Conservation (phyloP, 148 eudicot genomes). For the Cornus suecica region DNA sequence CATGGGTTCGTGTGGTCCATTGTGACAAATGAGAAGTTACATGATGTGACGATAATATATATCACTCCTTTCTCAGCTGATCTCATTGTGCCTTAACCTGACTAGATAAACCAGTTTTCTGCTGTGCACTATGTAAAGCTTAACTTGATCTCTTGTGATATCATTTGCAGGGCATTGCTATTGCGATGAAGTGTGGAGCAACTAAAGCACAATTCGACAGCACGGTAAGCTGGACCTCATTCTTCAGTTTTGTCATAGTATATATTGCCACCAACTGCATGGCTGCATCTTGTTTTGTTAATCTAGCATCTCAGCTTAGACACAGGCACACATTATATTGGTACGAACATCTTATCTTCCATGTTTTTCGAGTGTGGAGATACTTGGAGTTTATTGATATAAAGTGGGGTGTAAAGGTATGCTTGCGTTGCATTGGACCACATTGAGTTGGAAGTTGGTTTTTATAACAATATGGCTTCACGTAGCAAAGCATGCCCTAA, state of each 20-base stretch:
- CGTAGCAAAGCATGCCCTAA: neutral
- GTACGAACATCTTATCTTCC: neutral
- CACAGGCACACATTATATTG: neutral
- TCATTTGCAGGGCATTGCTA: slow-evolving; percentile 74
- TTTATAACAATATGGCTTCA: neutral
- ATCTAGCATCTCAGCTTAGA: neutral
- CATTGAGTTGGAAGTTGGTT: neutral
- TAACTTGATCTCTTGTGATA: neutral
- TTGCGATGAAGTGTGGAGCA: slow-evolving; percentile 98
- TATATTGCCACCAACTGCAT: neutral
- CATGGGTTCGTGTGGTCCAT: too few relatives aligned
- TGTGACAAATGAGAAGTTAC: too few relatives aligned
- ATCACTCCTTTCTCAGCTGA: too few relatives aligned
- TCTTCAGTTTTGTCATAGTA: neutral
- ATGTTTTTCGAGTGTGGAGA: neutral
- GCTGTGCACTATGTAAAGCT: too few relatives aligned
- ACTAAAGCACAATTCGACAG: slow-evolving; percentile 95
- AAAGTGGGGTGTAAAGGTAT: neutral
- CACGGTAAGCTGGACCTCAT: slow-evolving; percentile 53
- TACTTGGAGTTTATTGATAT: neutral
- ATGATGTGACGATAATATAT: too few relatives aligned
- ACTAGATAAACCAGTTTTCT: too few relatives aligned
- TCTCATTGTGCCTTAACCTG: too few relatives aligned
- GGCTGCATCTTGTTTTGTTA: neutral
- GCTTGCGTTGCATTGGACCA: neutral